Base-by-base conservation (phyloP, 257 asterid species). In the Cruciata laevipes region DNA sequence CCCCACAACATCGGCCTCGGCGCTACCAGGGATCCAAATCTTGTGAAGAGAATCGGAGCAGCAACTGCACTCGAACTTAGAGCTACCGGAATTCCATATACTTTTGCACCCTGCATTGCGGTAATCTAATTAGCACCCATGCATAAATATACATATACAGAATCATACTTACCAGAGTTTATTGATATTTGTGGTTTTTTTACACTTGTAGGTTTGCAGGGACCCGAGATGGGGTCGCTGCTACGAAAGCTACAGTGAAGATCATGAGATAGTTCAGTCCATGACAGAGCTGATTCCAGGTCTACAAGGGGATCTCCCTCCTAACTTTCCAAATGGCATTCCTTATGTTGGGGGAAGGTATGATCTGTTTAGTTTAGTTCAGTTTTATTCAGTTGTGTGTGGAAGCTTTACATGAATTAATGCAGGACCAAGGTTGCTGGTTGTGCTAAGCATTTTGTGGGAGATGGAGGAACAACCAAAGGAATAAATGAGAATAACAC, bases 1-100 rank as follows among this genome's bases (percentile, higher is more conserved):
- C 92, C 92, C 7, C 92, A 86, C 66, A 86, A 83, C 69, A 71
- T 86, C 61, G 92, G 87, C 10, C 87, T 86, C 33, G 92, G 92
- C 0, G 84, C 72, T 63, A 81, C 91, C 23, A 81, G 81, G 66
- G 76, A 79, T 60, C 77, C 83, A 21, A 69, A 76, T 8, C 73
- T 79, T 7, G 74, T 76, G 33, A 79, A 79, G 71, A 65, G 78
- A 73, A 79, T 79, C 25, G 83, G 83, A 53, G 83, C 81, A 23
- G 81, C 83, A 47, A 79, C 83, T 40, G 83, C 83, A 16, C 81
- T 73, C 42, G 83, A 79, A 76, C 74, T 79, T 42, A 76, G 81
- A 79, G 83, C 81, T 18, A 79, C 81, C 21, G 81, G 78, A 38
- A 66, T 79, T 37, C 77, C 74, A 56, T 79, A 73, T 58, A 24